These are phyloP conservation scores for Pseudocercospora pini-densiflorae DNA, from an alignment of 2,329 filamentous ascomycete genomes.

Conservation along the genomic window DNA sequence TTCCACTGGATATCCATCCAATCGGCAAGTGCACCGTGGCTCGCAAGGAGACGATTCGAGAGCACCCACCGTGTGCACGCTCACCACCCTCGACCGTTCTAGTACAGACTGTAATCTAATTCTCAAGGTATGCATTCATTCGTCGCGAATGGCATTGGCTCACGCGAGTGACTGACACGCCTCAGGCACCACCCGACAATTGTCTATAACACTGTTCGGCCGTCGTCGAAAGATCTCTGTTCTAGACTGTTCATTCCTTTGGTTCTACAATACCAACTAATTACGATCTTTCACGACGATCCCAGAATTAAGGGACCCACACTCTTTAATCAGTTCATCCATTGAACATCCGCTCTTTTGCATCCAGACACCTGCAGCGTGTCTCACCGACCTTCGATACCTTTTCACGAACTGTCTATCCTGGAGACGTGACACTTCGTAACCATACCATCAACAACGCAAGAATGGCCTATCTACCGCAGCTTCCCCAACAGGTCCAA, in stretches of 20 bases:
- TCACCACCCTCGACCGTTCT: slow-evolving; percentile 32
- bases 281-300: slow-evolving; percentile 58
- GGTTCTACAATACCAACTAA: slow-evolving; percentile 58
- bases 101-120: slow-evolving; percentile 54
- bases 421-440: slow-evolving; percentile 54
- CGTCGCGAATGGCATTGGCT: slow-evolving; percentile 31
- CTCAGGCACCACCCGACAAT: slow-evolving; percentile 43
- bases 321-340: slow-evolving; percentile 52
- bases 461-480: slow-evolving; percentile 60
- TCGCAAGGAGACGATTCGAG: slow-evolving; percentile 40
- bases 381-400: slow-evolving; percentile 26
- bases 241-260: slow-evolving; percentile 47
- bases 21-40: slow-evolving; percentile 50
- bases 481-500: slow-evolving; percentile 28
- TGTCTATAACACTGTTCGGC: slow-evolving; percentile 43
- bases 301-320: slow-evolving; percentile 52
- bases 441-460: slow-evolving; percentile 35
- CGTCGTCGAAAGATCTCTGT: slow-evolving; percentile 33
- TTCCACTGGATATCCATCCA: slow-evolving; percentile 42
- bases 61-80: slow-evolving; percentile 27
- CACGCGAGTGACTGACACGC: slow-evolving; percentile 35
- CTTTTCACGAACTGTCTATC: slow-evolving; percentile 44
- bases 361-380: slow-evolving; percentile 34
- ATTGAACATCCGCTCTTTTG: slow-evolving; percentile 49
- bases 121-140: slow-evolving; percentile 49